These are phyloP conservation scores for Hericium coralloides DNA, from an alignment of 768 basidiomycete species.

Conservation along the genomic window DNA sequence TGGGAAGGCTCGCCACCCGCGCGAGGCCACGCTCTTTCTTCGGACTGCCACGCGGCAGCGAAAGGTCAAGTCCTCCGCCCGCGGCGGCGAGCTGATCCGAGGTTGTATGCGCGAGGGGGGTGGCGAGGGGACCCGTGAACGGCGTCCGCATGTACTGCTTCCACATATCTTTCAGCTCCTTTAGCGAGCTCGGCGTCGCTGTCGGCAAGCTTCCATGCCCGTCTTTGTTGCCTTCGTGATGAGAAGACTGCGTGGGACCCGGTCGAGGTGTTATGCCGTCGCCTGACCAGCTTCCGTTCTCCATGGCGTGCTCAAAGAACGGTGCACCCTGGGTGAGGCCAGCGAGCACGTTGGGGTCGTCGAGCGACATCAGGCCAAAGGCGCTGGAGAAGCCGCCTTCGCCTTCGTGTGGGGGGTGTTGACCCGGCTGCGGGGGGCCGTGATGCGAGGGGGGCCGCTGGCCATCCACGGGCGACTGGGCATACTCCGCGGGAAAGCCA, in stretches of 20 bases:
- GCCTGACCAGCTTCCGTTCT: slow-evolving; percentile 4
- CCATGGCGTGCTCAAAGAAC: slow-evolving; percentile 37
- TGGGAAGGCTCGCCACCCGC: slow-evolving; percentile 61
- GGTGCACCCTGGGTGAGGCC: slow-evolving; percentile 51
- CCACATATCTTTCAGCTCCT: slow-evolving; percentile 65
- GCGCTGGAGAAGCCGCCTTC: slow-evolving; percentile 31
- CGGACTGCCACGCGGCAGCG: slow-evolving; percentile 16
- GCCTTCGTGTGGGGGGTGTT: slow-evolving; percentile 1
- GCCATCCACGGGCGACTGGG: slow-evolving; percentile 15
- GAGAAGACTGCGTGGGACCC: neutral
- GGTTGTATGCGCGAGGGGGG: slow-evolving; percentile 1
- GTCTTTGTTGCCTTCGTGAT: slow-evolving; percentile 14
- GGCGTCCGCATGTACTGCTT: slow-evolving; percentile 68
- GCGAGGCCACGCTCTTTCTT: slow-evolving; percentile 31
- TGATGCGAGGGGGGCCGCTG: slow-evolving; percentile 2
- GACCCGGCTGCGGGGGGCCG: neutral
- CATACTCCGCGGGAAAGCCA: slow-evolving; percentile 2
- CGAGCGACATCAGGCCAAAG: slow-evolving; percentile 70
- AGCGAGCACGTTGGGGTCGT: slow-evolving; percentile 62
- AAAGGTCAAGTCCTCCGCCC: slow-evolving; percentile 3
- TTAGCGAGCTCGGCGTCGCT: slow-evolving; percentile 21
- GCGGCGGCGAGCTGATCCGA: neutral
- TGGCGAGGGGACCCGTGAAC: slow-evolving; percentile 27
- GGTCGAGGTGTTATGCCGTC: slow-evolving; percentile 12
- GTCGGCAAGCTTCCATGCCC: slow-evolving; percentile 22